These are phyloP conservation scores for Avicennia marina DNA, from an alignment of 257 asterid genomes.

Conservation along the genomic window DNA sequence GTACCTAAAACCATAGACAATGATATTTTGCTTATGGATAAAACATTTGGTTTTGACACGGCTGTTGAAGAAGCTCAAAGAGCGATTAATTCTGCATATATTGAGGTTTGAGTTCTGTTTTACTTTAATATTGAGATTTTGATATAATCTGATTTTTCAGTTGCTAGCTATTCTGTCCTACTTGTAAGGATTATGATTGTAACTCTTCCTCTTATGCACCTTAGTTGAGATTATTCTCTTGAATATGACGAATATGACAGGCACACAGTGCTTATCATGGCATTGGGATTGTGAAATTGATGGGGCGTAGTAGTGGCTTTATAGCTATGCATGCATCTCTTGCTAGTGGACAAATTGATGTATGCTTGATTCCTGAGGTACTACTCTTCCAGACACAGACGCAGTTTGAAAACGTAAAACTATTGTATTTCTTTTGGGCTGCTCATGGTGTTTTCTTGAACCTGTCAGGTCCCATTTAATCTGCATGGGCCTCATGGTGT, in stretches of 20 bases:
- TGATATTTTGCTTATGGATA: slow-evolving; percentile 93
- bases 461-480: slow-evolving; percentile 65
- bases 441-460: slow-evolving; percentile 17
- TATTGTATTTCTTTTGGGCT: neutral
- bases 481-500: slow-evolving; percentile 95
- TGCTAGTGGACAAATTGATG: slow-evolving; percentile 96
- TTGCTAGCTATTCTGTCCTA: neutral
- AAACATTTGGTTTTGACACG: slow-evolving; percentile 97
- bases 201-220: slow-evolving; percentile 5
- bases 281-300: slow-evolving; percentile 88
- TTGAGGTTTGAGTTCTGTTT: slow-evolving; percentile 52
- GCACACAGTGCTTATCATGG: slow-evolving; percentile 99
- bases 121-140: slow-evolving; percentile 5
- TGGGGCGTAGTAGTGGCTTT: slow-evolving; percentile 96
- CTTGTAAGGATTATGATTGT: neutral
- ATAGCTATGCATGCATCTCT: slow-evolving; percentile 99
- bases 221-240: slow-evolving; percentile 13
- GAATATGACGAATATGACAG: slow-evolving; percentile 38
- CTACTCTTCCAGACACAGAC: neutral
- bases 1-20: slow-evolving; percentile 98
- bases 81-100: slow-evolving; percentile 88
- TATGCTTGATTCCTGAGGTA: slow-evolving; percentile 98
- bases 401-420: neutral
- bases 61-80: slow-evolving; percentile 99
- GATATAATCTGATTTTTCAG: slow-evolving; percentile 6